Evolutionary conservation across 768 basidiomycete species (phyloP).

Genomic region (Collybiopsis luxurians): DNA sequence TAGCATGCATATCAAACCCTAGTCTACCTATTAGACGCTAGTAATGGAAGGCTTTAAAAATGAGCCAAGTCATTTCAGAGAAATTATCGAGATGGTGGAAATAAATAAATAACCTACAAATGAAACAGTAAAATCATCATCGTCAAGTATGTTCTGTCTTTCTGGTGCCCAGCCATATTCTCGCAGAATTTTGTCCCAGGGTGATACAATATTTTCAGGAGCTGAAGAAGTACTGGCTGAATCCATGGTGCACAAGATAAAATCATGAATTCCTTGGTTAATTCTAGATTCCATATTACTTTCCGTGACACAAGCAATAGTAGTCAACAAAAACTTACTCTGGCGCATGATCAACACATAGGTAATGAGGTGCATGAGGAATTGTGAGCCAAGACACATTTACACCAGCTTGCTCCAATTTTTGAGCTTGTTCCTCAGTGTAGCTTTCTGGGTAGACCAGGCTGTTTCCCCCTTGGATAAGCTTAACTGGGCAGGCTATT

Average conservation of each 20-base stretch:
- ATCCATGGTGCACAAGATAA: not conserved
- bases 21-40: too few species aligned
- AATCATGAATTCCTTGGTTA: slow-evolving; percentile 3
- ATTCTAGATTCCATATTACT: too few species aligned
- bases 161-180: not conserved
- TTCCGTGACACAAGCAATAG: too few species aligned
- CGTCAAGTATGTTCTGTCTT: not conserved
- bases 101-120: not conserved
- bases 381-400: slow-evolving; percentile 19
- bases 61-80: too few species aligned
- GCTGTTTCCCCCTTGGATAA: slow-evolving; percentile 28
- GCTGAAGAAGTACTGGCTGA: not conserved
- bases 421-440: slow-evolving; percentile 17
- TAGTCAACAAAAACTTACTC: slow-evolving; percentile 11
- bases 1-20: too few species aligned
- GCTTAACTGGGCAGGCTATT: slow-evolving; percentile 25
- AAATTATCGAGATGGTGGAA: too few species aligned
- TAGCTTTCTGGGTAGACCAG: slow-evolving; percentile 25
- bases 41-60: too few species aligned
- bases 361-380: slow-evolving; percentile 26
- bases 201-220: not conserved
- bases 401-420: slow-evolving; percentile 19
- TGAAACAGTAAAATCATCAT: not conserved
- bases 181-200: not conserved
- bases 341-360: slow-evolving; percentile 13